phyloP scores from a whole-genome alignment of 805 yeast species.

The Monosporozyma unispora region DNA sequence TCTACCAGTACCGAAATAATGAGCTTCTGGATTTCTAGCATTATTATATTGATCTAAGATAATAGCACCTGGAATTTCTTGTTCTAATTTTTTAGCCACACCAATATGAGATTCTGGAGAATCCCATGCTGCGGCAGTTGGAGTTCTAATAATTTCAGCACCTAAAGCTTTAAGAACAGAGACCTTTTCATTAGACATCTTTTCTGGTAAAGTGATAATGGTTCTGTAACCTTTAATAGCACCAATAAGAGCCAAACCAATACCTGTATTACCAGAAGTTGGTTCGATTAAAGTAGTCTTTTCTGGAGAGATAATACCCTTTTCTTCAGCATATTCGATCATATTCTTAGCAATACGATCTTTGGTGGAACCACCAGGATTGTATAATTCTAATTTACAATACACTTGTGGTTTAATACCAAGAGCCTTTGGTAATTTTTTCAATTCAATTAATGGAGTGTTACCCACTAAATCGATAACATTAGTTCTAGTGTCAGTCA shows the following conservation, averaged over 20 bases:
- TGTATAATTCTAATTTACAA: constrained; percentile 75
- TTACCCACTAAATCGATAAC: constrained; percentile 74
- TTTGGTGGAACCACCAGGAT: constrained; percentile 85
- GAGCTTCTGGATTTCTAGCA: constrained; percentile 73
- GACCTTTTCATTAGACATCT: constrained; percentile 86
- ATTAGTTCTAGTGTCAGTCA: constrained; percentile 29
- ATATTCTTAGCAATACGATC: constrained; percentile 81
- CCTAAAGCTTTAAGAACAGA: constrained; percentile 82
- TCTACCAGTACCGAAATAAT: constrained; percentile 73
- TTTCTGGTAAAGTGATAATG: constrained; percentile 81
- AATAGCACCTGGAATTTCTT: constrained; percentile 76
- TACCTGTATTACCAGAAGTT: constrained; percentile 87
- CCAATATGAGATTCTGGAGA: constrained; percentile 88
- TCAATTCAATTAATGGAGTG: constrained; percentile 70
- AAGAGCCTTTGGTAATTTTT: constrained; percentile 64
- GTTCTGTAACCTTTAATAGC: constrained; percentile 83
- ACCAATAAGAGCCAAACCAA: constrained; percentile 78
- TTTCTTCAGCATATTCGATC: constrained; percentile 77
- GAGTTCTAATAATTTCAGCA: constrained; percentile 85
- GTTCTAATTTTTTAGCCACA: constrained; percentile 70
- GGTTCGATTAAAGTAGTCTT: constrained; percentile 73
- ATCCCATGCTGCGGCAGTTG: constrained; percentile 90
- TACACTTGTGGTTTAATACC: constrained; percentile 65
- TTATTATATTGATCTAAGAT: constrained; percentile 79
- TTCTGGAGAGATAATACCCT: constrained; percentile 76